Conservation (phyloP, 2,329 filamentous ascomycete genomes). For the Ascochyta clinopodiicola region DNA sequence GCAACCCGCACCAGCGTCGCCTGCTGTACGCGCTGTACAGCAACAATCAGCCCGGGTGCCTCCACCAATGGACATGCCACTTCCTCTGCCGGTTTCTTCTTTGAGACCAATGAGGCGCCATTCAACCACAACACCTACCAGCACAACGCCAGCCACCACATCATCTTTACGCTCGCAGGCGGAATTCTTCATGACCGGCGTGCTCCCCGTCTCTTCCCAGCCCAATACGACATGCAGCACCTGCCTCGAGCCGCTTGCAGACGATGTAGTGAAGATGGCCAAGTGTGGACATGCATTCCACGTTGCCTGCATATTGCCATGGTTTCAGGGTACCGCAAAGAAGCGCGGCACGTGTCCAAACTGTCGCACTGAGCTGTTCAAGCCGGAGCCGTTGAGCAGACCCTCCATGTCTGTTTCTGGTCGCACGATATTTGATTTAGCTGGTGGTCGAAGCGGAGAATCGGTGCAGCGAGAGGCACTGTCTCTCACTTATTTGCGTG, state of each 20-base stretch:
- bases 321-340: not conserved
- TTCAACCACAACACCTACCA: too few species aligned
- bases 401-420: too few species aligned
- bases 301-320: slow-evolving; percentile 1
- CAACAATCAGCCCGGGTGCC: not conserved
- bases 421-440: too few species aligned
- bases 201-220: not conserved
- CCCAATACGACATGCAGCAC: not conserved
- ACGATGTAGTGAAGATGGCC: slow-evolving; percentile 1
- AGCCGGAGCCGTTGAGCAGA: not conserved
- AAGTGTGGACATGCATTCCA: slow-evolving; percentile 3
- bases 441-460: too few species aligned
- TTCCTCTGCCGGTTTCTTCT: not conserved
- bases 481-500: too few species aligned
- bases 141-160: not conserved
- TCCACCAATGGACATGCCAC: not conserved
- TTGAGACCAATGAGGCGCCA: too few species aligned
- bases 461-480: too few species aligned
- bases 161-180: not conserved
- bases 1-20: not conserved
- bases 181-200: slow-evolving; percentile 9
- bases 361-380: not conserved
- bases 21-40: not conserved
- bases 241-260: slow-evolving; percentile 4
- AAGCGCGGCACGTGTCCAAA: not conserved